These are phyloP conservation scores for Fusarium clavum DNA, from an alignment of 2,329 filamentous ascomycete species.

Conservation along the genomic window DNA sequence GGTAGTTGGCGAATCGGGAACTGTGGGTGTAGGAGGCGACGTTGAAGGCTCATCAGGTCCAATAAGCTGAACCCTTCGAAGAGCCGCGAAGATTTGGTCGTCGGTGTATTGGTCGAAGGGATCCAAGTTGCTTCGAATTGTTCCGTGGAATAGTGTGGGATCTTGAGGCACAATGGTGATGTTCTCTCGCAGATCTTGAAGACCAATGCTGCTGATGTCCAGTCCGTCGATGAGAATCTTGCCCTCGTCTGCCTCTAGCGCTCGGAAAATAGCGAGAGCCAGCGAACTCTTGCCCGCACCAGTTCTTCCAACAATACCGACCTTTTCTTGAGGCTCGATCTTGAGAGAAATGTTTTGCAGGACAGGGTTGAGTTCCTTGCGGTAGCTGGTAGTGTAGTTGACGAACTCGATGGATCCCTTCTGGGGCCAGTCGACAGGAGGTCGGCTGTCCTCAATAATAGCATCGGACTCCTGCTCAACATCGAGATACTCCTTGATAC, in stretches of 20 bases:
- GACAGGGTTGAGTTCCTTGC: slow-evolving; percentile 87
- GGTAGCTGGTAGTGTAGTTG: slow-evolving; percentile 89
- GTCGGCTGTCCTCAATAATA: slow-evolving; percentile 81
- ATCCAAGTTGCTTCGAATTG: slow-evolving; percentile 91
- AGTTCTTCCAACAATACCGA: slow-evolving; percentile 94
- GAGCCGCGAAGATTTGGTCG: slow-evolving; percentile 86
- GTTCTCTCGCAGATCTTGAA: slow-evolving; percentile 91
- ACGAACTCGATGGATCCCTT: slow-evolving; percentile 89
- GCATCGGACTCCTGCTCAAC: slow-evolving; percentile 91
- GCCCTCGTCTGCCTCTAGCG: slow-evolving; percentile 89
- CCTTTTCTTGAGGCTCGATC: slow-evolving; percentile 87
- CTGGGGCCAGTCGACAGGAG: slow-evolving; percentile 84
- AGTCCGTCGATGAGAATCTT: slow-evolving; percentile 91
- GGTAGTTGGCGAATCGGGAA: slow-evolving; percentile 52
- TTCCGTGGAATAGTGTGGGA: slow-evolving; percentile 92
- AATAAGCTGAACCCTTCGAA: slow-evolving; percentile 91
- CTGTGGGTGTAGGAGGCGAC: slow-evolving; percentile 44
- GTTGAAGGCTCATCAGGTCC: slow-evolving; percentile 64
- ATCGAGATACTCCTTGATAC: slow-evolving; percentile 96
- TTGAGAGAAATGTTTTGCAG: slow-evolving; percentile 86
- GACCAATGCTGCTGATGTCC: slow-evolving; percentile 89
- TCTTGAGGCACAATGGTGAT: slow-evolving; percentile 99
- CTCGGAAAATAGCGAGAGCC: slow-evolving; percentile 91
- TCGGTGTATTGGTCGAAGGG: slow-evolving; percentile 91
- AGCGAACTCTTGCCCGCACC: slow-evolving; percentile 97